phyloP scores from a whole-genome alignment of 2,329 filamentous ascomycete genomes.

The Corniculantispora saksenae region DNA sequence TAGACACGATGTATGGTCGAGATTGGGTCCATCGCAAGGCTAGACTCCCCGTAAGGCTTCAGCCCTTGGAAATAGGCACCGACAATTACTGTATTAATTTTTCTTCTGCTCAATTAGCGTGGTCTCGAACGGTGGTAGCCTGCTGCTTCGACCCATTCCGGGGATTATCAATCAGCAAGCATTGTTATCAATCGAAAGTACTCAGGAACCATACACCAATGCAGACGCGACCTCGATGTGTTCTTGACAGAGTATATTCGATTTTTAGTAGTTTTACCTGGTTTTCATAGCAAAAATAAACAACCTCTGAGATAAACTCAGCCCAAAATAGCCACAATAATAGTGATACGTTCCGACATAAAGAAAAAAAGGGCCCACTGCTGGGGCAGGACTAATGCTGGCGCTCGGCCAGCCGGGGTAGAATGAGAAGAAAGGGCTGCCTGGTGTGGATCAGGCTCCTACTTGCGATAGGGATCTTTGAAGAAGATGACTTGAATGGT shows the following conservation, averaged over 20 bases:
- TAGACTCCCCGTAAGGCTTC: too few species aligned
- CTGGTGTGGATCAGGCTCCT: neutral
- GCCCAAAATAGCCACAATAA: neutral
- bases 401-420: neutral
- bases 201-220: too few species aligned
- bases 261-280: neutral
- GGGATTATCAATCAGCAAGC: too few species aligned
- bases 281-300: neutral
- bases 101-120: too few species aligned
- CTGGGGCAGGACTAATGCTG: neutral
- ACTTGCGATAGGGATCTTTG: slow-evolving; percentile 23
- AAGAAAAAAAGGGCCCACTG: neutral
- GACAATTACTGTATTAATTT: too few species aligned
- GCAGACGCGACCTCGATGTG: too few species aligned
- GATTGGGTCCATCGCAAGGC: too few species aligned
- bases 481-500: slow-evolving; percentile 82
- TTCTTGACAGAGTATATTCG: neutral
- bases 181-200: too few species aligned
- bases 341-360: neutral
- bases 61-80: too few species aligned
- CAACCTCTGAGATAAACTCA: neutral
- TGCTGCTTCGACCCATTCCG: too few species aligned
- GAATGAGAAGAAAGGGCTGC: neutral
- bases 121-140: too few species aligned
- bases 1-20: too few species aligned